Evolutionary conservation across 306 rosid species (phyloP).

Genomic region (Lathyrus sativus): DNA sequence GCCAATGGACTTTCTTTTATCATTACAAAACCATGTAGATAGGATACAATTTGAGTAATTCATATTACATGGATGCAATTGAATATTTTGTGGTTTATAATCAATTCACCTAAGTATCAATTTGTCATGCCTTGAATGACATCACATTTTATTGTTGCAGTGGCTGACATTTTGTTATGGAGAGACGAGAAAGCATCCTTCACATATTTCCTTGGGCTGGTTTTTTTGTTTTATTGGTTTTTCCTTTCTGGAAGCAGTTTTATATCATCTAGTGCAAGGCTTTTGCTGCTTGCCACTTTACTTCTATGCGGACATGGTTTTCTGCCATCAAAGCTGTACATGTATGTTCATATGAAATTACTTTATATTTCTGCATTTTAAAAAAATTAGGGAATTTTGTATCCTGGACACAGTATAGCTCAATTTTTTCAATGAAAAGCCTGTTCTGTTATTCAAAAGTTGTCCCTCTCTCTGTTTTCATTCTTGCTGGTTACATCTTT

Average conservation of each 20-base stretch:
- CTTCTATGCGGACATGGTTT: slow-evolving; percentile 60
- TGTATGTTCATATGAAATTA: slow-evolving; percentile 34
- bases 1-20: slow-evolving; percentile 24
- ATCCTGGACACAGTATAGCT: slow-evolving; percentile 14
- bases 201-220: slow-evolving; percentile 56
- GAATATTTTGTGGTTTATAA: slow-evolving; percentile 27
- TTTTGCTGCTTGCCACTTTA: slow-evolving; percentile 52
- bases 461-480: slow-evolving; percentile 22
- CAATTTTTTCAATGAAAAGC: slow-evolving; percentile 1
- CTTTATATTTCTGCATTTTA: slow-evolving; percentile 25
- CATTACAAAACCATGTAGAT: slow-evolving; percentile 21
- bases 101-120: slow-evolving; percentile 14
- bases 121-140: slow-evolving; percentile 40
- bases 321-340: slow-evolving; percentile 67
- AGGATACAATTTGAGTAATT: slow-evolving; percentile 24
- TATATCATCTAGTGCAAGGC: slow-evolving; percentile 57
- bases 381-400: slow-evolving; percentile 5
- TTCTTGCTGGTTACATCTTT: slow-evolving; percentile 16
- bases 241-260: slow-evolving; percentile 73
- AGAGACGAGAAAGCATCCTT: slow-evolving; percentile 83
- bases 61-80: slow-evolving; percentile 6
- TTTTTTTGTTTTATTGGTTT: slow-evolving; percentile 75
- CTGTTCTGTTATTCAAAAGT: slow-evolving; percentile 4
- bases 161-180: slow-evolving; percentile 85
- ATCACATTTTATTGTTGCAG: slow-evolving; percentile 57